A percentile compares a stretch with the other conserved stretches of the same genome.
Evolutionary conservation across 1,284 basidiomycete species (phyloP).

Genomic region (Sporisorium reilianum): DNA sequence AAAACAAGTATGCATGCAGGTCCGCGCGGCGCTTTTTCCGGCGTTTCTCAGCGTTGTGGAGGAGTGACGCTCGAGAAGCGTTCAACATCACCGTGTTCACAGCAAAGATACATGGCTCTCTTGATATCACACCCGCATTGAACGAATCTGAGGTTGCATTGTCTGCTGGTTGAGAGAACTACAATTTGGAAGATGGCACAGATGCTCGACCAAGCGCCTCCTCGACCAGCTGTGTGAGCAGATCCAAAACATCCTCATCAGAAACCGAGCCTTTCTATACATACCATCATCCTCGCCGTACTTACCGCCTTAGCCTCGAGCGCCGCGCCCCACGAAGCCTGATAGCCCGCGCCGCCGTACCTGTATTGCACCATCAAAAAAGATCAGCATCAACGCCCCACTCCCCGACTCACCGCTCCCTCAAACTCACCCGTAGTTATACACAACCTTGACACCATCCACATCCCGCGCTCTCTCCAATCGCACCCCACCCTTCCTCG

Average conservation of each 20-base stretch:
- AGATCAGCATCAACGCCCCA: neutral
- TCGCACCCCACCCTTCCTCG: conserved; percentile 47
- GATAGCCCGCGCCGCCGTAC: conserved; percentile 58
- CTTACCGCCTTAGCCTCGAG: conserved; percentile 42
- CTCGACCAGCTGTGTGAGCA: conserved; percentile 25
- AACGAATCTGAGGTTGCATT: neutral
- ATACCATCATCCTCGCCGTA: neutral
- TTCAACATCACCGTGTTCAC: too few relatives aligned
- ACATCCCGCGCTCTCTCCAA: conserved; percentile 36
- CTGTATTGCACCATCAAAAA: conserved; percentile 11
- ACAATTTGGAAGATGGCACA: conserved; percentile 4
- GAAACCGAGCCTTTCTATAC: too few relatives aligned
- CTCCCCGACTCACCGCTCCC: neutral
- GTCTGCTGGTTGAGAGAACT: neutral
- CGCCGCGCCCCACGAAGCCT: conserved; percentile 61
- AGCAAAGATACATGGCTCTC: too few relatives aligned
- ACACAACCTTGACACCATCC: conserved; percentile 32
- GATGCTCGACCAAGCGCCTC: conserved; percentile 15
- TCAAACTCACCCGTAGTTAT: conserved; percentile 34
- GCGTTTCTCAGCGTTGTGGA: conserved; percentile 11
- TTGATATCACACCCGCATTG: neutral
- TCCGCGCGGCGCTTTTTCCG: conserved; percentile 23
- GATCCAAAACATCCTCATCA: neutral
- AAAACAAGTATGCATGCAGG: neutral
- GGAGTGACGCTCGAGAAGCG: neutral